Evolutionary conservation across 2,329 filamentous ascomycete species (phyloP), one percentile per base, ranked within the genome.

Genomic region (Microdochium bolleyi): DNA sequence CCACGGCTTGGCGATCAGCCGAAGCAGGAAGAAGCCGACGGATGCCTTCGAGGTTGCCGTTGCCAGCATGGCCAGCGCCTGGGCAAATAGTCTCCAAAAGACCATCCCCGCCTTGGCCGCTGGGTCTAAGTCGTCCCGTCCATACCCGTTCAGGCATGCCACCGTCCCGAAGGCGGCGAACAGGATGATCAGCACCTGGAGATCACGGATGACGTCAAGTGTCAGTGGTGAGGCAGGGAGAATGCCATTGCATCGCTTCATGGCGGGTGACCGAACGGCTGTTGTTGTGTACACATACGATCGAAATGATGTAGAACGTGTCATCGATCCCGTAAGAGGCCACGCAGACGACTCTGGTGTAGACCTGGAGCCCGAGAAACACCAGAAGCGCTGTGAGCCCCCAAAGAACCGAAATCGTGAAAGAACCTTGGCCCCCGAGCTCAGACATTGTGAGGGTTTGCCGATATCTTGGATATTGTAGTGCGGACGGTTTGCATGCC

Each of bases 151-250:
- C 0, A 55, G 16, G 2, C 60, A 63, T 0, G 69, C 57, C 3
- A 70, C 53, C 1, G 58, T 62, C 16, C 60, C 62, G 51, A 71
- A 64, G 16, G 64, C 54, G 4, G 64, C 70, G 51, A 69, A 70
- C 2, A 66, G 53, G 5, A 67, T 30, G 21, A 70, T 60, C 24
- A 69, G 61, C 16, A 60, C 55, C 57, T 61, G 16, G 16, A 19
- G 24, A 2, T 13, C 27, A 11, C 5, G 11, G 27, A 30, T 11
- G 11, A 11, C 19, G n/a, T 24, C 8, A 22, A 24, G 48, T 25
- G 9, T 22, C 16, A 38, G 25, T 3, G n/a, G n/a, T n/a, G n/a
- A n/a, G n/a, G n/a, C n/a, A n/a, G n/a, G n/a, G n/a, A n/a, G n/a
- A n/a, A n/a, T n/a, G n/a, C n/a, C n/a, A n/a, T n/a, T n/a, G n/a